These are phyloP conservation scores for Zygosaccharomyces lentus DNA, from an alignment of 805 yeast genomes.

Conservation along the genomic window DNA sequence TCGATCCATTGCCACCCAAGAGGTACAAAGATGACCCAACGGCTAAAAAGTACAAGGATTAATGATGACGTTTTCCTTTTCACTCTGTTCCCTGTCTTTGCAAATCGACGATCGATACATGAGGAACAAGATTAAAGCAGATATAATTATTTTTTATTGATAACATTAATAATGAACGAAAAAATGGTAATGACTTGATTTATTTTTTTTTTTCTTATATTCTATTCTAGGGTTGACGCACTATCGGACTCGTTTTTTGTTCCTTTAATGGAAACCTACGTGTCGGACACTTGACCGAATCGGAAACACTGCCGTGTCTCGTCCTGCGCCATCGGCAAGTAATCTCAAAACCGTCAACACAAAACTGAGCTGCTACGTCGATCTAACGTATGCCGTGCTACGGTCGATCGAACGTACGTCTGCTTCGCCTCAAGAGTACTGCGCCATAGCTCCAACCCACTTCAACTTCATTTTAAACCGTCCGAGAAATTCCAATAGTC, in stretches of 20 bases:
- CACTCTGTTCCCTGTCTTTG: not conserved
- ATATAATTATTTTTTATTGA: not conserved
- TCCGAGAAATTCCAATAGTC: not conserved
- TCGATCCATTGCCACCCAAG: conserved; percentile 28
- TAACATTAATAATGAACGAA: not conserved
- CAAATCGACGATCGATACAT: not conserved
- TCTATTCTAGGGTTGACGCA: not conserved
- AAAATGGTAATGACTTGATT: not conserved
- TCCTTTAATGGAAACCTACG: not conserved
- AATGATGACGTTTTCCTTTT: not conserved
- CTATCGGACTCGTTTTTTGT: not conserved
- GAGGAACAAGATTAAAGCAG: not conserved
- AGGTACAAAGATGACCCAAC: conserved; percentile 28
- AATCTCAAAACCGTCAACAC: not conserved
- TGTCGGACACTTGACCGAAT: not conserved
- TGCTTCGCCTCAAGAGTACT: not conserved
- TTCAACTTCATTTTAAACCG: not conserved
- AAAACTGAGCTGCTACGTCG: conserved; percentile 1
- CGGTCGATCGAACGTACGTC: too few relatives aligned
- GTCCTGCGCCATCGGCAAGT: too few relatives aligned
- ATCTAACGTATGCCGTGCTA: not conserved
- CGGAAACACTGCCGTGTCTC: not conserved
- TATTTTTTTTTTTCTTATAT: not conserved
- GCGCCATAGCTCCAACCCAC: not conserved
- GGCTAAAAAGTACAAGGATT: conserved; percentile 20